Evolutionary conservation across 805 yeast species (phyloP), one percentile per base, ranked within the genome.

Genomic region (Priceomyces melissophilus): DNA sequence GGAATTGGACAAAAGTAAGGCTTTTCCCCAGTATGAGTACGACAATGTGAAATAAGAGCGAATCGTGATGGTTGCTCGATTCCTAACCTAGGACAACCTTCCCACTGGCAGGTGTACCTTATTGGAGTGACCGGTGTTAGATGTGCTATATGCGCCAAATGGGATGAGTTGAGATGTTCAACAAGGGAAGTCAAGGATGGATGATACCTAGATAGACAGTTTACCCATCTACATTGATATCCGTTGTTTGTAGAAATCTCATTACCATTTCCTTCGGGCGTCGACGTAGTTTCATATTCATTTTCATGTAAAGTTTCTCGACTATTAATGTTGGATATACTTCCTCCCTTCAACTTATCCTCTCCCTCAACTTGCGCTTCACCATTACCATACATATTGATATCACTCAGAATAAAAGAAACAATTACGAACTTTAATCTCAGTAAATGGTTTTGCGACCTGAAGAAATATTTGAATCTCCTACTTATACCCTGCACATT

Each of bases 1-100:
- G 86, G 86, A 10, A 82, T 64, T 1, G 76, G 69, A 56, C 91
- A 84, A 49, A 68, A 75, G 48, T 75, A 81, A 28, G 87, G 87
- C 50, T 73, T 73, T 50, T 82, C 85, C 1, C 84, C 81, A 0
- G 84, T 78, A 55, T 84, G 91, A 1, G 78, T 69, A 41, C 87
- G 58, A 48, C 82, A 65, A 53, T 84, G 91, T 0, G 84, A 69
- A 0, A 80, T 66, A 26, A 84, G 65, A 1, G 84, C 82, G 57
- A 76, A 75, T 37, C 81, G 54, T 9, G 79, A 73, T 11, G 78
- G 78, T 52, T 75, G 81, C 20, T 65, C 65, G 2, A 73, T 56
- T 4, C 81, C 83, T 39, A 62, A 67, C 11, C 79, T 48, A 10
- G 73, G 58, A 54, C 90, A 83, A 8, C 69, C 74, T 30, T 64